Evolutionary conservation across 2,329 filamentous ascomycete species (phyloP), one percentile per base, ranked within the genome.

Genomic region (Fusarium sp.): DNA sequence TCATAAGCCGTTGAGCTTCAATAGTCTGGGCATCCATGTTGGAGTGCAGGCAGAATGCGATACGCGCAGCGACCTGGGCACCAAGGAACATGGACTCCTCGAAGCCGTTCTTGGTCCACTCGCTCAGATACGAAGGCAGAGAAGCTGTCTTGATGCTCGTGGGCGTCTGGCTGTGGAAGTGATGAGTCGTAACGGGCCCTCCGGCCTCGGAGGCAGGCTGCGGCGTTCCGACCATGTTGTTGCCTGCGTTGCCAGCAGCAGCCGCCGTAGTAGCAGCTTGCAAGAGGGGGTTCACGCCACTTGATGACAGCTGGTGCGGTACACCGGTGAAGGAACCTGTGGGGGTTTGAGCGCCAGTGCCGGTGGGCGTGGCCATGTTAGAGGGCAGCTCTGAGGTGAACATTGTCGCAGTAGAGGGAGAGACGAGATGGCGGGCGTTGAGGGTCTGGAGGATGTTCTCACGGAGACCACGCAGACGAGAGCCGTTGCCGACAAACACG

Each of bases 301-400:
- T 83, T 38, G 84, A 80, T 58, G 81, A 76, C 69, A 88, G 83
- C 81, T 89, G 87, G 77, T 85, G 85, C 57, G 85, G 84, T 52
- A 80, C 84, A 65, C 76, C 90, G 76, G 78, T 84, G 77, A 83
- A 87, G 68, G 82, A 87, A 72, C 83, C 86, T 3, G 93, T 93
- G 1, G 96, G 97, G 2, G 95, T 98, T 80, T 97, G 96, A 17
- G 94, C 89, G 34, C 95, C 95, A 1, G 95, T 98, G 21, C 94
- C 94, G 13, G 92, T 87, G 2, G 96, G 96, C 0, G 96, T 98
- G 31, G 93, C 94, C 77, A 98, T 88, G 80, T 96, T 95, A 10
- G 94, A 98, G 9, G 96, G 96, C 38, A 98, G 89, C 80, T 99
- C 96, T 22, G 94, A 97, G 36, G 94, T 97, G 85, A 98, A 98